Evolutionary conservation across 148 eudicot genomes (phyloP), one percentile per base, ranked within the genome.

Genomic region (Cornus florida): DNA sequence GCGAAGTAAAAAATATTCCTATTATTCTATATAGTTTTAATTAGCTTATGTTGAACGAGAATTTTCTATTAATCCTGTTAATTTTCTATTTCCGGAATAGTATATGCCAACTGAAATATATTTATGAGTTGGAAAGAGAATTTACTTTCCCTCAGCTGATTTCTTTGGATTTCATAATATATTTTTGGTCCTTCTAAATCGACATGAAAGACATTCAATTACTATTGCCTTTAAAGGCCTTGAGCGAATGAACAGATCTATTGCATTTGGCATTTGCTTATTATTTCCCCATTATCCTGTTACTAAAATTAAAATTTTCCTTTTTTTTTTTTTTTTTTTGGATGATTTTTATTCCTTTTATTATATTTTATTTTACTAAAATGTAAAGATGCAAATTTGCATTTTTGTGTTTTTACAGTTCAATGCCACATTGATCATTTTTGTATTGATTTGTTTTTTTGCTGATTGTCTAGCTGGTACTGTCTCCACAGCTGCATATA

Each of bases 401-500:
- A 48, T 11, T 48, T 48, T 48, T 48, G 7, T 48, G 38, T 35
- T 35, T 35, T 35, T 35, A 35, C 38, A 35, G 38, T 35, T 35
- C 38, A 35, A 35, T 74, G 70, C 66, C 66, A 20, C 24, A 62
- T 28, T 70, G 50, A 70, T n/a, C 46, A 31, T 69, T 77, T 69
- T 76, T 53, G 56, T 67, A 0, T n/a, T 43, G 6, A 19, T 73
- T 5, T 23, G n/a, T 38, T 74, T 59, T n/a, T 53, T 72, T 73
- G 69, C 65, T 68, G 78, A 46, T 80, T 86, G 24, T 85, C 56
- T 74, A 77, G 76, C 82, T 86, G 93, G 87, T 81, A 72, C 73
- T 77, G 79, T 81, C 69, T 90, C 97, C 64, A 84, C 91, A 53
- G 91, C 93, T 86, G 94, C 95, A 70, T 83, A 86, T 68, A 94